Evolutionary conservation across 2,329 filamentous ascomycete genomes (phyloP), one percentile per base, ranked within the genome.

Genomic region (Simplicillium sp.): DNA sequence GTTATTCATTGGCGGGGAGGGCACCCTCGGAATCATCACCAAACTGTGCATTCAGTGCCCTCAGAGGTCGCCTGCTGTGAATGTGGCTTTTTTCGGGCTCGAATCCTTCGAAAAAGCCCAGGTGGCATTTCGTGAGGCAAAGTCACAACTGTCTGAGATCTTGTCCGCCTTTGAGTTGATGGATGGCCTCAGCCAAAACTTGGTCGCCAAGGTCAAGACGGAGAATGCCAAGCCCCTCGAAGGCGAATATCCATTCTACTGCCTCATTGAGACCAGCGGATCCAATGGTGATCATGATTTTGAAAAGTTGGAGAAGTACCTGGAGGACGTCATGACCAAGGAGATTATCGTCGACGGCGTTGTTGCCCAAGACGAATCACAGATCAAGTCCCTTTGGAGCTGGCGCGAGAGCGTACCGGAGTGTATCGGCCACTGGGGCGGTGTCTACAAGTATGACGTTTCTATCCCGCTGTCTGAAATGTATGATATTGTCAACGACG

Each of bases 401-500:
- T 97, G 89, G 80, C 80, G 92, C 48, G 92, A 98, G 68, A 87
- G 88, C 50, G 87, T 98, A 51, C 82, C 89, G 1, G 92, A 98
- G 66, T 81, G 82, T 36, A 70, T 94, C 18, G 86, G 86, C 46
- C 88, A 96, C 60, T 87, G 84, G 65, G 94, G 92, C 44, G 92
- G 89, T 35, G 89, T 92, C 8, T 98, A 98, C 75, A 98, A 98
- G 67, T 98, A 98, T 61, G 92, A 98, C 57, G 73, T 98, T 28
- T 97, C 92, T 7, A 95, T 98, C 49, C 92, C 92, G 2, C 73
- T 98, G 20, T 65, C 76, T 11, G 82, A 95, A 50, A 78, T 98
- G 54, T 98, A 98, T 66, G 70, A 77, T 51, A 71, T 98, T 25
- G 92, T 98, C 25, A 85, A 92, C 49, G 92, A 97, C 52, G 84